These are phyloP conservation scores for Celoporthe dispersa DNA, from an alignment of 2,329 filamentous ascomycete genomes.

Conservation along the genomic window DNA sequence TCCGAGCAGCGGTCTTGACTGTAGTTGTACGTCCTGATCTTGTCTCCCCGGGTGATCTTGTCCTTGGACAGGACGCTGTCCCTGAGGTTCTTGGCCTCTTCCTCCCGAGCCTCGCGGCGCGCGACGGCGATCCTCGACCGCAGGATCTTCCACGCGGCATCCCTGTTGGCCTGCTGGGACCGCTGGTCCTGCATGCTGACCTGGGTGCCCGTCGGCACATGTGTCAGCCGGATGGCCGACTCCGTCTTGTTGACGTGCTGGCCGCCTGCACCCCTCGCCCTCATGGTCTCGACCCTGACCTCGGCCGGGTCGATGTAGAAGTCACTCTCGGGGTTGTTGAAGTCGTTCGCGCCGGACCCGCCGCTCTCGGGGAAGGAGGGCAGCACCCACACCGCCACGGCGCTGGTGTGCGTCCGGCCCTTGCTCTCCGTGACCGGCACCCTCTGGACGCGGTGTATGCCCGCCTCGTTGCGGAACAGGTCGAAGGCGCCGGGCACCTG, in stretches of 20 bases:
- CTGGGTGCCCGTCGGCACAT: constrained; percentile 82
- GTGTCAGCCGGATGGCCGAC: constrained; percentile 90
- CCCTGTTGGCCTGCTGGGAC: constrained; percentile 87
- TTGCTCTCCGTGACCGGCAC: constrained; percentile 90
- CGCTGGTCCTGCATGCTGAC: constrained; percentile 93
- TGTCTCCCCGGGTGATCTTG: constrained; percentile 87
- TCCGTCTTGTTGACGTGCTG: constrained; percentile 99
- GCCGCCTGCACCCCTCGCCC: constrained; percentile 87
- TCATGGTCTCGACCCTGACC: constrained; percentile 85
- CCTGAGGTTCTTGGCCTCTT: constrained; percentile 73
- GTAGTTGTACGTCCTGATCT: constrained; percentile 91
- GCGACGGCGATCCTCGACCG: constrained; percentile 81
- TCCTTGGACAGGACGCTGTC: constrained; percentile 79
- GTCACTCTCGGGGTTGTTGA: constrained; percentile 85
- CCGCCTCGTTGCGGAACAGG: constrained; percentile 81
- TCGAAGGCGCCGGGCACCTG: constrained; percentile 79
- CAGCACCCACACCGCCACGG: constrained; percentile 88
- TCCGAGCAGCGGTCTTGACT: constrained; percentile 80
- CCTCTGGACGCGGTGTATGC: constrained; percentile 93
- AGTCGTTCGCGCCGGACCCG: constrained; percentile 54
- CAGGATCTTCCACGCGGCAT: constrained; percentile 84
- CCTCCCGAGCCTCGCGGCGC: constrained; percentile 81
- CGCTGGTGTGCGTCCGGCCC: constrained; percentile 91
- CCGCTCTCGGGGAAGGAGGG: constrained; percentile 73
- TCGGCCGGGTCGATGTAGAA: constrained; percentile 89